Conservation (phyloP, 345 rosid genomes). For the Noccaea caerulescens region DNA sequence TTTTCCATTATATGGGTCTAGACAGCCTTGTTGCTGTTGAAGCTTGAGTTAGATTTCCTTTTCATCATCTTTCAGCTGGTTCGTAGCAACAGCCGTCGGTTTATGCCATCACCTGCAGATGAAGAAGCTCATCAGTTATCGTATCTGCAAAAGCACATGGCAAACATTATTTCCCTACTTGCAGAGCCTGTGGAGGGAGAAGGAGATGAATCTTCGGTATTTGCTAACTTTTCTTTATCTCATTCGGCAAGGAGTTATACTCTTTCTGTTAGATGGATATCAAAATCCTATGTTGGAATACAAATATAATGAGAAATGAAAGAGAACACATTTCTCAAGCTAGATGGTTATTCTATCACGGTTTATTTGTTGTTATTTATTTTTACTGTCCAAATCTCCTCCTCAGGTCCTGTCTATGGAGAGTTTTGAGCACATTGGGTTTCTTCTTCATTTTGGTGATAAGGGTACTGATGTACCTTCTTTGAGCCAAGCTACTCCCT, state of each 20-base stretch:
- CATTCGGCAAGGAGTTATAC: constrained; percentile 3
- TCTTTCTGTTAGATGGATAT: constrained; percentile 1
- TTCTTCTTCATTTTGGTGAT: constrained; percentile 86
- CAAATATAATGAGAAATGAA: not conserved
- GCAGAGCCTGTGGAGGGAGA: constrained; percentile 84
- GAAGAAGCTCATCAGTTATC: constrained; percentile 98
- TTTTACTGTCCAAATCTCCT: constrained; percentile 10
- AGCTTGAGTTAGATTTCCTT: constrained; percentile 15
- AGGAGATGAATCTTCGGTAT: constrained; percentile 82
- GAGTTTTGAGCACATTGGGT: constrained; percentile 95
- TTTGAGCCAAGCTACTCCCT: constrained; percentile 81
- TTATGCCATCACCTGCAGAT: constrained; percentile 90
- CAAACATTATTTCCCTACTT: constrained; percentile 81
- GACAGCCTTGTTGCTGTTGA: constrained; percentile 18
- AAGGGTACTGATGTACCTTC: constrained; percentile 73
- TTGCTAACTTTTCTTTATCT: constrained; percentile 42
- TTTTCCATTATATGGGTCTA: not conserved
- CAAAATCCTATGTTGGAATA: not conserved
- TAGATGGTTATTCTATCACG: constrained; percentile 14
- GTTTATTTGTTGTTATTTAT: not conserved
- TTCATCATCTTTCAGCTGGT: constrained; percentile 70
- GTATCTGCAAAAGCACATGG: constrained; percentile 90
- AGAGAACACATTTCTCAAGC: constrained; percentile 1
- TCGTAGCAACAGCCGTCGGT: constrained; percentile 91
- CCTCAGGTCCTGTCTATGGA: constrained; percentile 85